Base-by-base conservation (phyloP, 2,329 filamentous ascomycete species). In the Ceratocystis ficicola region DNA sequence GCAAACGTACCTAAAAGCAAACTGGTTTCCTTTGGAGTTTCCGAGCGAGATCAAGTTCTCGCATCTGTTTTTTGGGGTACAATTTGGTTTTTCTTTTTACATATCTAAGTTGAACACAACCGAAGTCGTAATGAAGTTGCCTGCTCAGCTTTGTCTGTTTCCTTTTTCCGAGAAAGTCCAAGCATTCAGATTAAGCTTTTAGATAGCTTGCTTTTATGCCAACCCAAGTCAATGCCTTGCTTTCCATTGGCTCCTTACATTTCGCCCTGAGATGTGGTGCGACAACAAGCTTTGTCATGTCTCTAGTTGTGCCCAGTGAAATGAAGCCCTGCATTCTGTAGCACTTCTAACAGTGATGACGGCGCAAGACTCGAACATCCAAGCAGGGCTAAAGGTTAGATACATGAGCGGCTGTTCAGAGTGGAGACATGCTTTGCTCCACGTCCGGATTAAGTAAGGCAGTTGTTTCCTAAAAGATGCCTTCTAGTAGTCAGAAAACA, bases 1-100 rank as follows among this genome's bases (percentile, higher is more conserved):
- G 52, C 10, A 25, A 17, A 57, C 12, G 52, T 57, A 32, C 52
- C 52, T 6, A 57, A 57, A 57, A 30, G 52, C 52, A 57, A 57
- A 28, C 6, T 28, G 12, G 52, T 57, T 28, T 25, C 30, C 15
- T 22, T 5, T n/a, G 52, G 52, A 57, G 52, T 57, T 57, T 28
- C 52, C 52, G 52, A 7, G 52, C 30, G 25, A 28, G 52, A 10
- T 28, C 6, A 28, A 30, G 25, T 7, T 32, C 8, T 57, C 25
- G 20, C 52, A 30, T 57, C 30, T 55, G 1, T 63, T 15, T 63
- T 52, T 10, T 25, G 20, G 48, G 8, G 20, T 52, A 15, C 25
- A 36, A 44, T 55, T 6, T 63, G 0, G 20, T 10, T 50, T 5
- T 22, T 55, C 22, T 22, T 7, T 30, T 8, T 32, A 30, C n/a